Evolutionary conservation across 2,329 filamentous ascomycete genomes (phyloP), one percentile per base, ranked within the genome.

Genomic region (Microthyrium microscopicum): DNA sequence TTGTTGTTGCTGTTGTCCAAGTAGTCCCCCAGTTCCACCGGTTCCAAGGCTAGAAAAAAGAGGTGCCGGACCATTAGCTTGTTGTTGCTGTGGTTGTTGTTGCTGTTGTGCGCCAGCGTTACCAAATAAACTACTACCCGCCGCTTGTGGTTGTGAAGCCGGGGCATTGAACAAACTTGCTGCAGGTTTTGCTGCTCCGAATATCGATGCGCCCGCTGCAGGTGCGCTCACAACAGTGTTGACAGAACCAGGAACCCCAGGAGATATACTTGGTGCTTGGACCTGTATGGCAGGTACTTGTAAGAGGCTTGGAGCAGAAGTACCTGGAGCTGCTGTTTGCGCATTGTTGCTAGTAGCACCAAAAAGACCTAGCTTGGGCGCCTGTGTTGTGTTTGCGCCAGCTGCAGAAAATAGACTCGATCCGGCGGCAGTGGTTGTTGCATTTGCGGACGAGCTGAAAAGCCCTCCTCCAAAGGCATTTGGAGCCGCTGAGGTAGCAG

Each of bases 31-130:
- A n/a, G n/a, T n/a, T n/a, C n/a, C n/a, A n/a, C n/a, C n/a, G n/a
- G n/a, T 19, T 27, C 7, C 20, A 26, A 11, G 26, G 12, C 7
- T 16, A 8, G 8, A 8, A 8, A 16, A 11, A 11, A 29, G 17
- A 29, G 8, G 17, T 11, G 8, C 8, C 15, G 7, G 7, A 7
- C 7, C 15, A 8, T 29, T 11, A 12, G 22, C 9, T 9, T 25
- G 9, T 9, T 25, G 22, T 25, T 25, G 20, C 55, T 59, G 11
- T n/a, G 38, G 43, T 35, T 53, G 46, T 11, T 51, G 43, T n/a
- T 44, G 42, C 31, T 49, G 46, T 24, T 48, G 40, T 30, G 25
- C 40, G 16, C 35, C 8, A 35, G 26, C 6, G 43, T 40, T 18
- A 18, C 26, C 26, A 19, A 35, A 35, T 27, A 35, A 16, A 6